phyloP scores from a whole-genome alignment of 495 filamentous ascomycete species.

The Melanomma pulvis-pyrius region DNA sequence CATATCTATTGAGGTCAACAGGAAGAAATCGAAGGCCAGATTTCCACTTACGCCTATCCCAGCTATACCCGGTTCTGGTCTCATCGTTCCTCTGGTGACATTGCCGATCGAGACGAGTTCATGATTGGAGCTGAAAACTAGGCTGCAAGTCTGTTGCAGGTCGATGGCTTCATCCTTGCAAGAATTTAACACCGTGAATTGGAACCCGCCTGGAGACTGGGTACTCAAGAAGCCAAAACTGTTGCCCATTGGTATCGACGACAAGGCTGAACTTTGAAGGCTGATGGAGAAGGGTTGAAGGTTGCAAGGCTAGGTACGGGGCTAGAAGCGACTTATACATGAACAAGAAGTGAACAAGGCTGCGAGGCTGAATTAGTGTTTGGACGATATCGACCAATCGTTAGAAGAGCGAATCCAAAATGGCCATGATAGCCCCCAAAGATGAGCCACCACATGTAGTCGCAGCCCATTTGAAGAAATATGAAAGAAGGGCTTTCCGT shows the following conservation, averaged over 20 bases:
- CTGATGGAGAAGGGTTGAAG: background rate
- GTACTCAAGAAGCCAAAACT: background rate
- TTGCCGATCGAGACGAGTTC: background rate
- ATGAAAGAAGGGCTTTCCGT: too few relatives aligned
- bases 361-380: background rate
- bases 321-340: background rate
- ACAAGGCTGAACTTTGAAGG: background rate
- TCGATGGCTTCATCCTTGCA: background rate
- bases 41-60: background rate
- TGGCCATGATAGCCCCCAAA: background rate
- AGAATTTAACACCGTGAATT: background rate
- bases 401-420: too few relatives aligned
- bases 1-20: background rate
- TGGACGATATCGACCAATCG: background rate
- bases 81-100: background rate
- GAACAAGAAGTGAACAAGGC: background rate
- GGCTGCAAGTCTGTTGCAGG: background rate
- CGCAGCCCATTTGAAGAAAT: background rate
- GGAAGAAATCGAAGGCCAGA: background rate
- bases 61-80: background rate
- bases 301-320: background rate
- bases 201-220: background rate
- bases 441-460: background rate
- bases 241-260: background rate
- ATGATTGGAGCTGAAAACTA: background rate